phyloP scores from a whole-genome alignment of 306 rosid species.

The Vigna trinervia region DNA sequence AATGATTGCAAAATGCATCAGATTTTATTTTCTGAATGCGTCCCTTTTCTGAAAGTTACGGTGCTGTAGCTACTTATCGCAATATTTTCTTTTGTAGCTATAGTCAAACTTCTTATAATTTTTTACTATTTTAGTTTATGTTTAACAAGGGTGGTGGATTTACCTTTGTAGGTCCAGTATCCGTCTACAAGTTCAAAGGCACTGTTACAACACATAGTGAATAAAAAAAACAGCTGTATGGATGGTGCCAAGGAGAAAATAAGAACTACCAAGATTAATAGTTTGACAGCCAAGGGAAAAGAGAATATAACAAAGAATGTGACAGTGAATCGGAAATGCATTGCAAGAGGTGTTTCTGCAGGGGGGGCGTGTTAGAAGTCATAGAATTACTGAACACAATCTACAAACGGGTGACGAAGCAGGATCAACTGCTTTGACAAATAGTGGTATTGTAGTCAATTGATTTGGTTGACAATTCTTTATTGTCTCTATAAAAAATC shows the following conservation, averaged over 20 bases:
- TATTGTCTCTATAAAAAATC: neutral
- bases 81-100: slow-evolving; percentile 12
- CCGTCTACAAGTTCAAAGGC: slow-evolving; percentile 52
- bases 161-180: slow-evolving; percentile 47
- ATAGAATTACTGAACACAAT: slow-evolving; percentile 39
- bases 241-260: slow-evolving; percentile 52
- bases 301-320: slow-evolving; percentile 56
- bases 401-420: slow-evolving; percentile 41
- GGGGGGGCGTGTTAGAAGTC: slow-evolving; percentile 41
- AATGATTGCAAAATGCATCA: slow-evolving; percentile 26
- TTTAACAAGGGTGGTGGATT: slow-evolving; percentile 30
- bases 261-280: slow-evolving; percentile 37
- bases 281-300: slow-evolving; percentile 51
- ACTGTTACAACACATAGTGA: slow-evolving; percentile 46
- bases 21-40: neutral
- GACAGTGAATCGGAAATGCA: slow-evolving; percentile 50
- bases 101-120: neutral
- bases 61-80: slow-evolving; percentile 19
- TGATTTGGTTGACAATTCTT: slow-evolving; percentile 1
- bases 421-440: slow-evolving; percentile 44
- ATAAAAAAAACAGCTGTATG: slow-evolving; percentile 28
- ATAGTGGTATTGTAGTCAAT: slow-evolving; percentile 39
- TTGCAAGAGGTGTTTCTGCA: slow-evolving; percentile 48
- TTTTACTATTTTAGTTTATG: slow-evolving; percentile 5
- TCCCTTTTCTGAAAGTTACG: slow-evolving; percentile 1